Evolutionary conservation across 1,284 basidiomycete species (phyloP), one percentile per base, ranked within the genome.

Genomic region (Agroathelia rolfsii): DNA sequence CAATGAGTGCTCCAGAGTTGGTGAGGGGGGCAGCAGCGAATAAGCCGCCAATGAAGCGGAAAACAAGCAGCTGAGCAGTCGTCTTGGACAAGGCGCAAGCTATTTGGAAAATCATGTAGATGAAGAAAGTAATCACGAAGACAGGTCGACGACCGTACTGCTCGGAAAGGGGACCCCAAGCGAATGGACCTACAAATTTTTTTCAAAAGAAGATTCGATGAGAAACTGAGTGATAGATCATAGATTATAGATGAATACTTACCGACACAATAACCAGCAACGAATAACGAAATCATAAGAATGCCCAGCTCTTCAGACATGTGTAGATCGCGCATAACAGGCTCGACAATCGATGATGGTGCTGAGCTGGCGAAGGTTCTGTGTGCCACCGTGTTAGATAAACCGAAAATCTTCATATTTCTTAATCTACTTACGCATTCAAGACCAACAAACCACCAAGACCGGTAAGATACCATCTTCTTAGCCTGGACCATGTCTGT

Each of bases 291-390:
- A 16, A 63, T 55, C 6, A 54, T 54, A 19, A 64, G 47, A 7
- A 52, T 49, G 3, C 52, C 56, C n/a, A 62, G 69, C 46, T 76
- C 72, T 17, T 57, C 41, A 5, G 64, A 60, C 40, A 84, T 67
- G 7, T 58, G 50, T 39, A 80, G 85, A 12, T 76, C 44, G 1
- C 44, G 39, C 35, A 62, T 61, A 40, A 84, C 59, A 3, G 62
- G 47, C 0, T 53, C 52, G 2, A 69, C 43, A 35, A 74, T 51
- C 2, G 66, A 62, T 1, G 68, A 62, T 0, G 73, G 69, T 0
- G 72, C 70, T 0, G 76, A 65, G 10, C 76, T 69, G 6, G 78
- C 67, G 38, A 81, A 81, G 0, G 80, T 72, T 32, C 69, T 72
- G 34, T 17, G 21, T n/a, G 22, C 30, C 3, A 28, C 21, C 24